phyloP scores from a whole-genome alignment of 2,329 filamentous ascomycete species.

The Ampelomyces quisqualis region DNA sequence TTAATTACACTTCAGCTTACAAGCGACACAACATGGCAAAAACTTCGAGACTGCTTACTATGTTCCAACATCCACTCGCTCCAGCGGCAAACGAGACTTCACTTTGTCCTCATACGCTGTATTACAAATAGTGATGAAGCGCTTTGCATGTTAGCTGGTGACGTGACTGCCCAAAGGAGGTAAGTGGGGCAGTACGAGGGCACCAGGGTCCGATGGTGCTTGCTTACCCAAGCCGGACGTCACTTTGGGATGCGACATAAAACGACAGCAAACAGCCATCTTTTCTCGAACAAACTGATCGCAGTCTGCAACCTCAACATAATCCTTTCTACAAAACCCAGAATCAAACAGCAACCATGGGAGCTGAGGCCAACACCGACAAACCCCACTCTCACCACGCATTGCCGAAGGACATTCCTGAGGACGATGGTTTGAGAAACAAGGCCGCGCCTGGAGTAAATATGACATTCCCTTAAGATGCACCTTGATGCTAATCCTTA shows the following conservation, averaged over 20 bases:
- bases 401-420: constrained; percentile 30
- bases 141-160: constrained; percentile 4
- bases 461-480: background rate
- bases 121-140: constrained; percentile 26
- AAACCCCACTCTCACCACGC: constrained; percentile 38
- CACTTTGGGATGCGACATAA: constrained; percentile 31
- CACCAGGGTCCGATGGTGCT: background rate
- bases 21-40: no score
- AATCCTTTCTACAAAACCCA: background rate
- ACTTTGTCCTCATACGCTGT: no score
- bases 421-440: constrained; percentile 44
- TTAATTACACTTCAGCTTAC: no score
- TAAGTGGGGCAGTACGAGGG: constrained; percentile 17
- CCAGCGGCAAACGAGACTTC: no score
- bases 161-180: constrained; percentile 9
- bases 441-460: constrained; percentile 46
- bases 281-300: constrained; percentile 6
- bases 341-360: constrained; percentile 21
- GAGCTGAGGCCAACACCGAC: constrained; percentile 22
- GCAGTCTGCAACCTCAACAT: background rate
- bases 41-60: no score
- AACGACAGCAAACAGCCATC: constrained; percentile 9
- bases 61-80: no score
- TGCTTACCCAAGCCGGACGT: constrained; percentile 14
- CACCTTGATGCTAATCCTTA: background rate